phyloP scores from a whole-genome alignment of 257 asterid species.

The Plantago ovata region DNA sequence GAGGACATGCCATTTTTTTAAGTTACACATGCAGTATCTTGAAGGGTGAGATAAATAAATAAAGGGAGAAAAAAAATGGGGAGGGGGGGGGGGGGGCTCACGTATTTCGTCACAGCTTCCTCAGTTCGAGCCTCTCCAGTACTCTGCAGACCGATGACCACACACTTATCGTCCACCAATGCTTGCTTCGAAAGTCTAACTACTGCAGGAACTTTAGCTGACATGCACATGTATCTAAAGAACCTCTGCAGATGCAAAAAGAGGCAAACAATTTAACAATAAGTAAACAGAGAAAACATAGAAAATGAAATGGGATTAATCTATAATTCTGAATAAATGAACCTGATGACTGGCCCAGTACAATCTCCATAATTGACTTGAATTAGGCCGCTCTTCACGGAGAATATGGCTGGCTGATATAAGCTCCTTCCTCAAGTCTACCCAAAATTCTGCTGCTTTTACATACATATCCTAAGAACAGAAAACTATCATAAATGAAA shows the following conservation, averaged over 20 bases:
- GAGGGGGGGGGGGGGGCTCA: too few species aligned
- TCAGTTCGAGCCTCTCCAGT: conserved; percentile 99
- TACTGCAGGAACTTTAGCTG: conserved; percentile 97
- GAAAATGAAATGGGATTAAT: conserved; percentile 6
- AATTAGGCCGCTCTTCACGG: conserved; percentile 51
- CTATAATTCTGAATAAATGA: conserved; percentile 17
- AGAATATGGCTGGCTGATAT: conserved; percentile 63
- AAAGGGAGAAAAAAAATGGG: too few species aligned
- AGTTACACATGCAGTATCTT: too few species aligned
- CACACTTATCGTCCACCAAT: conserved; percentile 69
- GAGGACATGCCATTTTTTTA: too few species aligned
- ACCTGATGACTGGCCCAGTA: conserved; percentile 99
- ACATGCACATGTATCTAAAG: conserved; percentile 95
- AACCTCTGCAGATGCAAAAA: conserved; percentile 58
- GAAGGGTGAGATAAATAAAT: too few species aligned
- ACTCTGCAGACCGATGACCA: conserved; percentile 92
- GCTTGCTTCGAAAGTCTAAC: conserved; percentile 80
- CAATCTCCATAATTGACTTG: conserved; percentile 88
- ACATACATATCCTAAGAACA: conserved; percentile 74
- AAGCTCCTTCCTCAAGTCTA: conserved; percentile 79
- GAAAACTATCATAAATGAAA: conserved; percentile 20
- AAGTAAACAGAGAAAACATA: conserved; percentile 10
- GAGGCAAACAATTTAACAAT: conserved; percentile 26
- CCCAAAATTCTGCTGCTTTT: conserved; percentile 93
- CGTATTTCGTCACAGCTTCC: conserved; percentile 93